Evolutionary conservation across 2,329 filamentous ascomycete genomes (phyloP).

Genomic region (Diaporthe nobilis): DNA sequence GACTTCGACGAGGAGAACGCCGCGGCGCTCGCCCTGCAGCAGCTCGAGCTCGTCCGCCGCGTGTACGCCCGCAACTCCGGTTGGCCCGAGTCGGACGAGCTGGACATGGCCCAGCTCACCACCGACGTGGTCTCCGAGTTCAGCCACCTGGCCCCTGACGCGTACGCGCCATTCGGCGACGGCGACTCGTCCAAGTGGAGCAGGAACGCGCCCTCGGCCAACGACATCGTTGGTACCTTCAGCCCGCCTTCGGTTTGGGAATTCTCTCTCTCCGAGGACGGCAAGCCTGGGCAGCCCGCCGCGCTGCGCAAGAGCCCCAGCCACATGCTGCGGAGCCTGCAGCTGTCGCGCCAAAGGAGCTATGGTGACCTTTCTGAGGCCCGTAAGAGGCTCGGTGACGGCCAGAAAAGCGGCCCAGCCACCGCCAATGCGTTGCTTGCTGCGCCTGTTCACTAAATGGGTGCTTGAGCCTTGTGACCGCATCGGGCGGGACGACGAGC

Average conservation of each 20-base stretch:
- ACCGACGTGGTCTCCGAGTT: conserved; percentile 41
- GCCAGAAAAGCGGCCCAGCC: conserved; percentile 33
- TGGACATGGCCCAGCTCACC: conserved; percentile 41
- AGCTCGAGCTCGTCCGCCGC: conserved; percentile 42
- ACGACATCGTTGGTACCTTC: conserved; percentile 39
- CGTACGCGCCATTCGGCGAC: conserved; percentile 40
- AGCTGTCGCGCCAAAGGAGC: conserved; percentile 41
- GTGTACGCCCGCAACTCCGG: conserved; percentile 42
- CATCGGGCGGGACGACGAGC: neutral
- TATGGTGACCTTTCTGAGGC: conserved; percentile 41
- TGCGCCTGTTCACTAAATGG: conserved; percentile 38
- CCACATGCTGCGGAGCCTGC: conserved; percentile 42
- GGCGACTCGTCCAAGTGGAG: conserved; percentile 42
- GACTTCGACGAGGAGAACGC: conserved; percentile 42
- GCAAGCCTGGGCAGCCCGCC: conserved; percentile 41
- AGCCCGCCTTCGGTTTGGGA: conserved; percentile 40
- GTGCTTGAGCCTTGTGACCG: conserved; percentile 4
- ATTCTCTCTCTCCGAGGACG: conserved; percentile 40
- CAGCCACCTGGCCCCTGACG: conserved; percentile 37
- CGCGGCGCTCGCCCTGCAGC: conserved; percentile 41
- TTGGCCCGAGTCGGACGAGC: conserved; percentile 41
- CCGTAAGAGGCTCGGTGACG: conserved; percentile 37
- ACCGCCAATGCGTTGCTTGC: conserved; percentile 38
- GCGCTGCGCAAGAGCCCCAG: conserved; percentile 40
- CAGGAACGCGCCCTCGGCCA: conserved; percentile 35